phyloP scores from a whole-genome alignment of 2,329 filamentous ascomycete species.

The Furcasterigmium furcatum region DNA sequence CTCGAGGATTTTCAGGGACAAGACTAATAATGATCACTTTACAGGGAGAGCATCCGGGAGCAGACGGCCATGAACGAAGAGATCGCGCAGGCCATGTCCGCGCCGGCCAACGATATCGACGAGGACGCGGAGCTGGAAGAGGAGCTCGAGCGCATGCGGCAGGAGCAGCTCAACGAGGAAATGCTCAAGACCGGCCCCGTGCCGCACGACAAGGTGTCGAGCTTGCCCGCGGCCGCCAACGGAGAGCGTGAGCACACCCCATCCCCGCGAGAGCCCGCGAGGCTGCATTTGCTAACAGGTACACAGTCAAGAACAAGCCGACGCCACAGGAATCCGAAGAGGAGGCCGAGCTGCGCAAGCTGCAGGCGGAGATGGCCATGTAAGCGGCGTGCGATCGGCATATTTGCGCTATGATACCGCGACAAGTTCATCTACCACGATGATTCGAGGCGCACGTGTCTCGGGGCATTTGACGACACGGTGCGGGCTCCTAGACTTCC shows the following conservation, averaged over 20 bases:
- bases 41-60: slow-evolving; percentile 84
- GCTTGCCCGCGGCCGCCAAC: slow-evolving; percentile 71
- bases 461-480: not conserved
- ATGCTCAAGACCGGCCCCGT: slow-evolving; percentile 88
- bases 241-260: slow-evolving; percentile 64
- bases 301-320: slow-evolving; percentile 48
- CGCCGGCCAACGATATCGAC: slow-evolving; percentile 62
- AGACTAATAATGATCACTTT: slow-evolving; percentile 8
- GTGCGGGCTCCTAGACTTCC: too few species aligned
- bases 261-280: not conserved
- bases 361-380: slow-evolving; percentile 98
- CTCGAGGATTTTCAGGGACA: not conserved
- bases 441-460: not conserved
- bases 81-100: slow-evolving; percentile 82
- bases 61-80: slow-evolving; percentile 93
- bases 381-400: slow-evolving; percentile 41
- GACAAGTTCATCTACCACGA: not conserved
- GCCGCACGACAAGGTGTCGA: slow-evolving; percentile 76
- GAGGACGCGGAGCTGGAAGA: slow-evolving; percentile 86
- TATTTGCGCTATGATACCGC: too few species aligned
- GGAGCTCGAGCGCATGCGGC: slow-evolving; percentile 82
- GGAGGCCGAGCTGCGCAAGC: slow-evolving; percentile 86
- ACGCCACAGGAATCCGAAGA: slow-evolving; percentile 78
- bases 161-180: slow-evolving; percentile 88
- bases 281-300: slow-evolving; percentile 3